Percentiles rank a stretch among this genome's conserved stretches.
Conservation (phyloP, 2,329 filamentous ascomycete genomes). For the Pseudogymnoascus pannorum region DNA sequence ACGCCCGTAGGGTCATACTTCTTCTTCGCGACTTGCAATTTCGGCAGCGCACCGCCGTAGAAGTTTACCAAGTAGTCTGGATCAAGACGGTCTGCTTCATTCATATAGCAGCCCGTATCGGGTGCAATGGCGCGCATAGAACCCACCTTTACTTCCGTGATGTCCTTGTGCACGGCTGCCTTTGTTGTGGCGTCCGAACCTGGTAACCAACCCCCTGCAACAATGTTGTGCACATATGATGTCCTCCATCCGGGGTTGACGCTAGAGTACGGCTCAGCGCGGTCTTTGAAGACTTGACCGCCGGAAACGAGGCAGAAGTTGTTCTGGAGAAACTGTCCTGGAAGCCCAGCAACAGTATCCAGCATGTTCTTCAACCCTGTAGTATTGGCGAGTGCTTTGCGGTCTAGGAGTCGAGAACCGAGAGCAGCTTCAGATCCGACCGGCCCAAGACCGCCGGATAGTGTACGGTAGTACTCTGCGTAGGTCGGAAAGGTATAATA, state of each 20-base stretch:
- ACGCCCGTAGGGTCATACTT: conserved; percentile 29
- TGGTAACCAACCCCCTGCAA: conserved; percentile 13
- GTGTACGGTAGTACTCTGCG: conserved; percentile 26
- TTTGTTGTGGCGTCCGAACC: conserved; percentile 16
- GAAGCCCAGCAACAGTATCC: conserved; percentile 23
- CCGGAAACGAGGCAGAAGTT: conserved; percentile 26
- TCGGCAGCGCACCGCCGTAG: conserved; percentile 30
- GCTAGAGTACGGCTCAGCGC: conserved; percentile 22
- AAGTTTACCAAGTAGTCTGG: conserved; percentile 29
- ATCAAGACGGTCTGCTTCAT: conserved; percentile 35
- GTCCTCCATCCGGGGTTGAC: conserved; percentile 27
- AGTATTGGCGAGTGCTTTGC: conserved; percentile 17
- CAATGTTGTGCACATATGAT: conserved; percentile 18
- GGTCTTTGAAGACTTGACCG: conserved; percentile 27
- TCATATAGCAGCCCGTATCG: conserved; percentile 36
- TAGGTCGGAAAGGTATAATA: conserved; percentile 22
- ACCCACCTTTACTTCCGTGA: conserved; percentile 27
- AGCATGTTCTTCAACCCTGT: conserved; percentile 21
- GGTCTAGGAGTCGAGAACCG: conserved; percentile 27
- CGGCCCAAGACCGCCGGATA: conserved; percentile 18
- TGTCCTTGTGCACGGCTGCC: conserved; percentile 21
- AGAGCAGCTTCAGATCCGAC: conserved; percentile 11
- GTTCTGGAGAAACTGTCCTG: conserved; percentile 21
- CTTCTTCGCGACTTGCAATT: conserved; percentile 29
- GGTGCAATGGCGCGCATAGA: conserved; percentile 32